Base-by-base conservation (phyloP, 208 protist species). In the Crithidia thermophila region DNA sequence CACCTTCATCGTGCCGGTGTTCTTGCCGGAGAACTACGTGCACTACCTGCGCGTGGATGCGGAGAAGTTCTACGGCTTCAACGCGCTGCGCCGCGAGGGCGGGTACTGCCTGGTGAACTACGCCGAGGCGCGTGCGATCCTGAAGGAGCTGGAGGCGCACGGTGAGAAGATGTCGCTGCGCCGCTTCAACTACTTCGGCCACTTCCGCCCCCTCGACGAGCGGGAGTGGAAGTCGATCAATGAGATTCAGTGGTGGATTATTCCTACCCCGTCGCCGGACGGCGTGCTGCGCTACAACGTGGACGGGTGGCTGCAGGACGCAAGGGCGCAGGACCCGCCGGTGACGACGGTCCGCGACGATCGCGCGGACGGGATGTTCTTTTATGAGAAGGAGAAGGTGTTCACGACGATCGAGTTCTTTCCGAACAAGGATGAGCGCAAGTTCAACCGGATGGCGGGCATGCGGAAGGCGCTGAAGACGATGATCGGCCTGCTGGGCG, bases 51-150 rank as follows among this genome's bases (percentile, higher is more conserved):
- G 47, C 30, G 28, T 52, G 21, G 36, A 27, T 20, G 40, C 64
- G 27, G 39, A 70, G 51, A 36, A 27, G 30, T 0, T 70, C 27
- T 70, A 62, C 34, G 64, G 64, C 1, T 70, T 57, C 51, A 70
- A 70, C 21, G n/a, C 64, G 30, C 64, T 62, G 20, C 64, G 64
- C 14, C 53, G 53, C 31, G 46, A 70, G 16, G 53, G 53, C 25
- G 8, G 16, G 6, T 70, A 70, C 43, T 70, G 64, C 34, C 9
- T 46, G 9, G 36, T 62, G 53, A 39, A 51, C 4, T 70, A 70
- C 34, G 53, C 64, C 25, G 53, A 70, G 53, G 64, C 43, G 23
- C 64, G 53, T 8, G 13, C 18, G 8, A 30, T 62, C 46, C 53
- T 70, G 51, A 47, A 33, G 21, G 30, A 27, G n/a, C 53, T 70